A percentile compares a stretch with the other conserved stretches of the same genome.
These are phyloP conservation scores for Craspedostauros australis DNA, from an alignment of 108 stramenopile species.

Conservation along the genomic window DNA sequence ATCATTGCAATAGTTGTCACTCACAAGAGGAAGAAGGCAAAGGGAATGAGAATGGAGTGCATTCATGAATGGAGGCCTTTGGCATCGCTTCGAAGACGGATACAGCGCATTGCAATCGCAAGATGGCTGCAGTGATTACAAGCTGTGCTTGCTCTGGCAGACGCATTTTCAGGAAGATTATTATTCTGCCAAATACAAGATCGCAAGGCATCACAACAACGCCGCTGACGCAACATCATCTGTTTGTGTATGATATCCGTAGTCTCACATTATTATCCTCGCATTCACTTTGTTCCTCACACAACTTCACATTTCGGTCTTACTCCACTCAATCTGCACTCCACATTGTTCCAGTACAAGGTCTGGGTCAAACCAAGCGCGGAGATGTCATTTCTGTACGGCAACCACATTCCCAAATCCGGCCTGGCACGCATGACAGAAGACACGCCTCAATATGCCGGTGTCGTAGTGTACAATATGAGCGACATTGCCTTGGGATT, in stretches of 20 bases:
- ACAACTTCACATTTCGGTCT: background rate
- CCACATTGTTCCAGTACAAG: constrained; percentile 54
- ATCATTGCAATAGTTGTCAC: too few relatives aligned
- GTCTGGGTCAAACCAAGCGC: constrained; percentile 98
- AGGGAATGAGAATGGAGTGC: too few relatives aligned
- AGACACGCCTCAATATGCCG: constrained; percentile 94
- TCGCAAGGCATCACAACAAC: too few relatives aligned
- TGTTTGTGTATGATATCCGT: background rate
- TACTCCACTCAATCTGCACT: background rate
- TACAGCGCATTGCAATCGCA: too few relatives aligned
- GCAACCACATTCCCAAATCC: constrained; percentile 94
- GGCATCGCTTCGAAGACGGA: too few relatives aligned
- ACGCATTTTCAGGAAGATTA: too few relatives aligned
- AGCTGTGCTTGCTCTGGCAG: too few relatives aligned
- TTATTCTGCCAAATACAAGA: too few relatives aligned
- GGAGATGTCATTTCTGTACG: constrained; percentile 98
- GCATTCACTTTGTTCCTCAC: background rate
- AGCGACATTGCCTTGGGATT: constrained; percentile 94
- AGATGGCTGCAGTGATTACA: too few relatives aligned
- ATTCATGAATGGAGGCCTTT: too few relatives aligned
- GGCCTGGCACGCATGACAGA: constrained; percentile 97
- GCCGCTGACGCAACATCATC: too few relatives aligned
- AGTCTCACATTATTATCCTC: background rate
- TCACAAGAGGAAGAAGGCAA: too few relatives aligned
- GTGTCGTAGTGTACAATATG: constrained; percentile 96